phyloP scores from a whole-genome alignment of 1,139 yeast species.

The Chernovozyma aurita region DNA sequence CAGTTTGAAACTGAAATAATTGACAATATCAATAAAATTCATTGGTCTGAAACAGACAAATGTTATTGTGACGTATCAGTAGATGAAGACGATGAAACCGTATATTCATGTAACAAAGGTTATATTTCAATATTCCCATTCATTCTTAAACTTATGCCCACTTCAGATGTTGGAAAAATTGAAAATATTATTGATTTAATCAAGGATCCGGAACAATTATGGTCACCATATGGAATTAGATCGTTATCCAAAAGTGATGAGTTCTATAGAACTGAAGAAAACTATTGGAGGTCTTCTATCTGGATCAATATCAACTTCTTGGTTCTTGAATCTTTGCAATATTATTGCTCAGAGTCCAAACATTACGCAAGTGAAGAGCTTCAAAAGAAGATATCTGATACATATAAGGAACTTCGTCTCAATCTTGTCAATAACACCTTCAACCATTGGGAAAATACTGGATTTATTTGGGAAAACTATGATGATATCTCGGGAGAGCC shows the following conservation, averaged over 20 bases:
- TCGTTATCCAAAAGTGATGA: slow-evolving; percentile 70
- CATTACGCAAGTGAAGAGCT: slow-evolving; percentile 23
- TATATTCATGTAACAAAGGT: slow-evolving; percentile 80
- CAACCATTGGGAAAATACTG: slow-evolving; percentile 66
- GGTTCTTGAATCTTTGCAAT: slow-evolving; percentile 61
- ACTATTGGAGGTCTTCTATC: slow-evolving; percentile 94
- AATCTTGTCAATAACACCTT: slow-evolving; percentile 68
- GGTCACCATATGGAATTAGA: slow-evolving; percentile 78
- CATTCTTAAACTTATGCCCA: slow-evolving; percentile 62
- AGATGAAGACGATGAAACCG: slow-evolving; percentile 63
- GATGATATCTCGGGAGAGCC: slow-evolving; percentile 72
- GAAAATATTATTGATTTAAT: slow-evolving; percentile 51
- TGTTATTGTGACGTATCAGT: slow-evolving; percentile 85
- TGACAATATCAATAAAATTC: slow-evolving; percentile 63
- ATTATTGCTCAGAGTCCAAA: slow-evolving; percentile 37
- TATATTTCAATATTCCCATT: slow-evolving; percentile 86
- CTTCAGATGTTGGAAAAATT: slow-evolving; percentile 45
- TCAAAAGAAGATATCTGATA: slow-evolving; percentile 26
- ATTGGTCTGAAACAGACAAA: slow-evolving; percentile 68
- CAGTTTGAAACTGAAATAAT: slow-evolving; percentile 53
- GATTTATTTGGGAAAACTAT: slow-evolving; percentile 90
- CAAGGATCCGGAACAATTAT: slow-evolving; percentile 66
- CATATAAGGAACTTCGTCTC: slow-evolving; percentile 56
- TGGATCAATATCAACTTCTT: slow-evolving; percentile 93
- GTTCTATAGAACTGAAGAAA: slow-evolving; percentile 71